phyloP scores from a whole-genome alignment of 2,329 filamentous ascomycete genomes.

The Tolypocladium paradoxum region DNA sequence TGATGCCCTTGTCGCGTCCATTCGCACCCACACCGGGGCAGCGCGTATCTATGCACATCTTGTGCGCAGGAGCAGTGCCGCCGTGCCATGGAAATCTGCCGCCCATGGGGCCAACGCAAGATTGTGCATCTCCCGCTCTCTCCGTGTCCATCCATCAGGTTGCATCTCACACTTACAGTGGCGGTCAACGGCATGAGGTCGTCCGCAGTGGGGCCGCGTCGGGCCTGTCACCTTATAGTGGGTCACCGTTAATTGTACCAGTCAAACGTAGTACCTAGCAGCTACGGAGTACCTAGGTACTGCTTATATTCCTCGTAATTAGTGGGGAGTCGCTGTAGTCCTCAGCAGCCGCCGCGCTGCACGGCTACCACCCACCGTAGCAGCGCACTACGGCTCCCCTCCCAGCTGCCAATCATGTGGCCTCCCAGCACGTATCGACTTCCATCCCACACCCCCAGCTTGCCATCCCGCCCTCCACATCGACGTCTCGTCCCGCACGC shows the following conservation, averaged over 20 bases:
- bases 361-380: background rate
- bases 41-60: background rate
- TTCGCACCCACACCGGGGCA: background rate
- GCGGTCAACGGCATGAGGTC: background rate
- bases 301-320: too few species aligned
- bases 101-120: background rate
- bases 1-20: background rate
- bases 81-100: background rate
- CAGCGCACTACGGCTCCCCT: background rate
- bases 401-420: slow-evolving; percentile 22
- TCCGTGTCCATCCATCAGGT: background rate
- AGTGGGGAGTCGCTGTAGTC: too few species aligned
- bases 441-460: slow-evolving; percentile 10
- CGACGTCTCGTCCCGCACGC: slow-evolving; percentile 16
- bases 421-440: slow-evolving; percentile 11
- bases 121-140: background rate
- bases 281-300: too few species aligned
- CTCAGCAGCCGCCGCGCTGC: background rate
- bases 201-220: background rate
- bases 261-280: too few species aligned
- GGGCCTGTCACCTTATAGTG: background rate
- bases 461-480: slow-evolving; percentile 3
- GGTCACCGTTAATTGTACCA: too few species aligned
- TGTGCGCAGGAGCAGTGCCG: background rate
- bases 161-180: too few species aligned